Conservation (phyloP, 2,329 filamentous ascomycete genomes). For the Colletotrichum sublineola region DNA sequence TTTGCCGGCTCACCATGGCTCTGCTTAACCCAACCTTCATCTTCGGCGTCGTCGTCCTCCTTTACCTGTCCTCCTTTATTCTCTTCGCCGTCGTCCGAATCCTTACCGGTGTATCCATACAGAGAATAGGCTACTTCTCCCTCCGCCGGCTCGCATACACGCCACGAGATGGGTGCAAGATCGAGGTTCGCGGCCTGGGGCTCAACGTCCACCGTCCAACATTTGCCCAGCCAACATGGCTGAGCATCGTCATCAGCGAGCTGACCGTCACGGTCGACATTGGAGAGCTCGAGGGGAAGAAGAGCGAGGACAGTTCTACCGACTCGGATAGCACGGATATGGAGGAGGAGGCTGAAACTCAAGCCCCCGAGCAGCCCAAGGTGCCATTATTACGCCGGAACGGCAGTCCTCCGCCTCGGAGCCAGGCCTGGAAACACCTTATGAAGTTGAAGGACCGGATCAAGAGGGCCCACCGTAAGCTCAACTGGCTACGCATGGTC, state of each 20-base stretch:
- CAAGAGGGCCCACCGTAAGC: slow-evolving; percentile 86
- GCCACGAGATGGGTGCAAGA: slow-evolving; percentile 86
- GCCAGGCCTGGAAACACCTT: slow-evolving; percentile 84
- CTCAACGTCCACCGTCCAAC: slow-evolving; percentile 92
- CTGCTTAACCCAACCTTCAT: slow-evolving; percentile 83
- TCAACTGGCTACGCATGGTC: slow-evolving; percentile 90
- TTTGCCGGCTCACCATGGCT: slow-evolving; percentile 64
- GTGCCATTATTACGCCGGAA: slow-evolving; percentile 46
- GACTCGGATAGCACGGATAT: slow-evolving; percentile 47
- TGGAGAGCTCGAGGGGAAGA: slow-evolving; percentile 70
- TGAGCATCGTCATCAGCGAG: slow-evolving; percentile 90
- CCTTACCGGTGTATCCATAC: slow-evolving; percentile 93
- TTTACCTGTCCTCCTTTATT: slow-evolving; percentile 93
- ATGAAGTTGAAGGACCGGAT: slow-evolving; percentile 85
- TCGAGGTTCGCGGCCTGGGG: slow-evolving; percentile 91
- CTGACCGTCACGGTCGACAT: slow-evolving; percentile 87
- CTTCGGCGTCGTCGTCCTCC: slow-evolving; percentile 84
- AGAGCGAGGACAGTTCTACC: slow-evolving; percentile 51
- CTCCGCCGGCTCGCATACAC: slow-evolving; percentile 92
- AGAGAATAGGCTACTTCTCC: slow-evolving; percentile 93
- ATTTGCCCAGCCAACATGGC: slow-evolving; percentile 96
- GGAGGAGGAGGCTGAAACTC: slow-evolving; percentile 39
- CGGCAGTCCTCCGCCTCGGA: slow-evolving; percentile 61
- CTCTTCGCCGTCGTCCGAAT: slow-evolving; percentile 94
- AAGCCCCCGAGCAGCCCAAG: slow-evolving; percentile 28